Conservation (phyloP, 2,329 filamentous ascomycete genomes). For the Pezicula carpinea region DNA sequence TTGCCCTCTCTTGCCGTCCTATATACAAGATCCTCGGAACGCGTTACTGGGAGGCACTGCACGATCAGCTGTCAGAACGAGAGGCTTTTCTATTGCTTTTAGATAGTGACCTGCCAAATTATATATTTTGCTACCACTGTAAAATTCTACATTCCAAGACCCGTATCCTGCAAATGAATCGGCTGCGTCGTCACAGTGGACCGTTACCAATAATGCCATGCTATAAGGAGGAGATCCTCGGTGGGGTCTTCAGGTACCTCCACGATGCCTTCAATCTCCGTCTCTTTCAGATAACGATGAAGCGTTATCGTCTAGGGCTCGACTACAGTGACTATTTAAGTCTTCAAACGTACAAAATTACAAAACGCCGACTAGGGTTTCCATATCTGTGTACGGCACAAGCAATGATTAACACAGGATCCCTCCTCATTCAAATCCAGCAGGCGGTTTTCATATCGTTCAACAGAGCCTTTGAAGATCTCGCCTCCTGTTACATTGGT, state of each 20-base stretch:
- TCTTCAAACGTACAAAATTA: slow-evolving; percentile 2
- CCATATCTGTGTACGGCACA: slow-evolving; percentile 4
- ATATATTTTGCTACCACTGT: slow-evolving; percentile 13
- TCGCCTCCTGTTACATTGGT: slow-evolving; percentile 2
- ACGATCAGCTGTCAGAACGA: slow-evolving; percentile 4
- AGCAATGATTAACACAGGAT: slow-evolving; percentile 7
- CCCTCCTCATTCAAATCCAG: slow-evolving; percentile 8
- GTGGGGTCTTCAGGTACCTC: slow-evolving; percentile 7
- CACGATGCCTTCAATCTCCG: slow-evolving; percentile 6
- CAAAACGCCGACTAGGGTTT: slow-evolving; percentile 3
- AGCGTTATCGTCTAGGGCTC: slow-evolving; percentile 8
- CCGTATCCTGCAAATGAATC: slow-evolving; percentile 3
- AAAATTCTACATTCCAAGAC: slow-evolving; percentile 9
- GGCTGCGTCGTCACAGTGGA: slow-evolving; percentile 1
- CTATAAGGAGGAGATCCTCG: slow-evolving; percentile 3
- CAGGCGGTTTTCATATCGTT: slow-evolving; percentile 7
- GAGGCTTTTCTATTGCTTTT: background rate
- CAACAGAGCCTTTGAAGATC: slow-evolving; percentile 1
- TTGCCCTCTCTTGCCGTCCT: slow-evolving; percentile 8
- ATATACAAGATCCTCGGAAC: slow-evolving; percentile 5
- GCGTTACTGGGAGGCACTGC: slow-evolving; percentile 1
- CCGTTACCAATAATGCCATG: slow-evolving; percentile 4
- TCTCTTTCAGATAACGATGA: slow-evolving; percentile 10
- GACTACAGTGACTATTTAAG: slow-evolving; percentile 7
- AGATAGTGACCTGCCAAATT: slow-evolving; percentile 1